Base-by-base conservation (phyloP, 106 monocot genomes). In the Platanthera zijinensis region DNA sequence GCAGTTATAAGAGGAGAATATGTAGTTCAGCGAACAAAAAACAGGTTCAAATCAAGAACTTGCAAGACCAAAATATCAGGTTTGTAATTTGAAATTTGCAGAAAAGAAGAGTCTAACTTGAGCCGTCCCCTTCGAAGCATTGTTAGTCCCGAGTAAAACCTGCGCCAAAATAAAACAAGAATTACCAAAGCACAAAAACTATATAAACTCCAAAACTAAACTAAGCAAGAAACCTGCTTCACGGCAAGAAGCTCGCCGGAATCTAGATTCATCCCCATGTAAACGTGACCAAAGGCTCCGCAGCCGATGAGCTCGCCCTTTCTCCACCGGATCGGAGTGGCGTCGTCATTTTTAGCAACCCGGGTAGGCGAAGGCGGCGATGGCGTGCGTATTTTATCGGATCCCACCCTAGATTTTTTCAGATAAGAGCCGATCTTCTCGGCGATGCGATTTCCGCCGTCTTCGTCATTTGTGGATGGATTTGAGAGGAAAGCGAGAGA, bases 181-280 rank as follows among this genome's bases (percentile, higher is more conserved):
- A 47, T 45, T 32, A 56, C 4, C 53, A 51, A 51, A 14, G 51
- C 11, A 64, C 7, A 48, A 17, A 30, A 22, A 66, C 13, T 39
- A 14, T 75, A 47, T 25, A 17, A 62, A 25, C 45, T 15, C 18
- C 19, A 12, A 59, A 78, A 50, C 22, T 46, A 68, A 73, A 77
- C 19, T 11, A 48, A 66, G 4, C 22, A 25, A 25, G 48, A 72
- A 11, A 94, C 93, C 93, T 94, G 93, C 57, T 94, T 94, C 6
- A 94, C 86, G 14, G 93, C 93, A 39, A 94, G 86, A 74, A 96
- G 87, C 75, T 92, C 92, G 10, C 96, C 96, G 14, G 96, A 90
- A 75, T 96, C 96, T 52, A 96, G 84, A 80, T 96, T 96, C 96
- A 96, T 93, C 5, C 96, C 96, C 88, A 96, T 92, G 78, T 90